Evolutionary conservation across 345 rosid species (phyloP).

Genomic region (Salix koriyanagi): DNA sequence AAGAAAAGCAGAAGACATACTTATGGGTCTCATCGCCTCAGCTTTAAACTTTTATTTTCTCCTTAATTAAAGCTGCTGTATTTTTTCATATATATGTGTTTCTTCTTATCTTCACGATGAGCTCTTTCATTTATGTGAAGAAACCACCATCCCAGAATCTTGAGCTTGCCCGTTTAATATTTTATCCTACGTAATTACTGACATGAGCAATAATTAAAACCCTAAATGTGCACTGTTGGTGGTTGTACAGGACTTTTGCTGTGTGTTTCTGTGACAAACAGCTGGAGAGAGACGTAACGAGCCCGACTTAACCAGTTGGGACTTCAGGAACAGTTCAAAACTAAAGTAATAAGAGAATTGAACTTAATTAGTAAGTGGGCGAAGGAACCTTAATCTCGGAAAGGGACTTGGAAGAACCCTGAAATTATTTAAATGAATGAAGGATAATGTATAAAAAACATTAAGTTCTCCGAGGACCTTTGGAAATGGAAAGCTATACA

Average conservation of each 20-base stretch:
- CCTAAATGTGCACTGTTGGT: too few relatives aligned
- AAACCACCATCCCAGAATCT: too few relatives aligned
- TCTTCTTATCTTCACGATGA: too few relatives aligned
- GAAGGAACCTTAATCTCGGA: slow-evolving; percentile 2
- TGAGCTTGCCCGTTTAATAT: too few relatives aligned
- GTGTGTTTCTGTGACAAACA: too few relatives aligned
- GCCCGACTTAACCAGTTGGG: not conserved
- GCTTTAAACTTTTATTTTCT: not conserved
- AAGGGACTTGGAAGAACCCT: not conserved
- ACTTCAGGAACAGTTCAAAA: not conserved
- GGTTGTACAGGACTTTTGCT: too few relatives aligned
- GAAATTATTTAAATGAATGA: too few relatives aligned
- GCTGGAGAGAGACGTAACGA: too few relatives aligned
- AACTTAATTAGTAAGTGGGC: not conserved
- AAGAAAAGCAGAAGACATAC: slow-evolving; percentile 2
- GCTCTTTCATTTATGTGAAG: too few relatives aligned
- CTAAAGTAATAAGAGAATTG: not conserved
- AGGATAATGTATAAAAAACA: not conserved
- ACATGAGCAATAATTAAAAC: too few relatives aligned
- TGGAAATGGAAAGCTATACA: slow-evolving; percentile 10
- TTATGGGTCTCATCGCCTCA: slow-evolving; percentile 12
- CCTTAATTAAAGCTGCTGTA: not conserved
- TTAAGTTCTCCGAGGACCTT: slow-evolving; percentile 2
- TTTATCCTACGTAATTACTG: too few relatives aligned
- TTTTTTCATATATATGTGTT: not conserved